A percentile compares a stretch with the other conserved stretches of the same genome.
These are phyloP conservation scores for Lasiodiplodia theobromae DNA, from an alignment of 2,329 filamentous ascomycete genomes.

Conservation along the genomic window DNA sequence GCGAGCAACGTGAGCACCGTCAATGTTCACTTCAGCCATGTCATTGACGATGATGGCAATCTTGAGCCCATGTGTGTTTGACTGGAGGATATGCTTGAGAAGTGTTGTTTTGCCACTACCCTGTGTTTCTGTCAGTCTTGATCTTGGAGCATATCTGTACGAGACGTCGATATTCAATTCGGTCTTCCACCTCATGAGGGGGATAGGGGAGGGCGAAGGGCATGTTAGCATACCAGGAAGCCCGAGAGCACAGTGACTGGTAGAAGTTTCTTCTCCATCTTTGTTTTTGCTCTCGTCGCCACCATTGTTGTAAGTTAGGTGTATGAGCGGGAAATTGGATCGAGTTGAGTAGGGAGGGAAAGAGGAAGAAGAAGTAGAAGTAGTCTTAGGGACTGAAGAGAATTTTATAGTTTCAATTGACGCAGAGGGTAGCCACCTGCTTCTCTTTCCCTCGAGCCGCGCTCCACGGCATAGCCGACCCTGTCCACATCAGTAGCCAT, in stretches of 20 bases:
- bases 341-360: neutral
- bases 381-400: neutral
- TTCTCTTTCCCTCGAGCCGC: neutral
- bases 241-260: constrained; percentile 69
- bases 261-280: constrained; percentile 46
- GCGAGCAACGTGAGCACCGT: constrained; percentile 67
- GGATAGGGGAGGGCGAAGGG: neutral
- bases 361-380: neutral
- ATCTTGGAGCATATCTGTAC: neutral
- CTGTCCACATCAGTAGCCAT: neutral
- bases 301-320: neutral
- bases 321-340: neutral
- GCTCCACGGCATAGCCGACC: neutral
- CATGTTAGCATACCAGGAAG: constrained; percentile 56
- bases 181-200: neutral
- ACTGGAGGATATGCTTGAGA: constrained; percentile 71
- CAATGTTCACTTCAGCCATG: constrained; percentile 68
- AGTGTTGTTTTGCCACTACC: constrained; percentile 76
- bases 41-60: constrained; percentile 79
- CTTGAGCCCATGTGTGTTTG: constrained; percentile 67
- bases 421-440: neutral
- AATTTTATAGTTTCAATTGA: constrained; percentile 3
- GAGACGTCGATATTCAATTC: neutral
- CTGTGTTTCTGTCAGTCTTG: constrained; percentile 44
- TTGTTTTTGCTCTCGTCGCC: constrained; percentile 5